phyloP scores from a whole-genome alignment of 768 basidiomycete genomes.

The Naganishia vaughanmartiniae region DNA sequence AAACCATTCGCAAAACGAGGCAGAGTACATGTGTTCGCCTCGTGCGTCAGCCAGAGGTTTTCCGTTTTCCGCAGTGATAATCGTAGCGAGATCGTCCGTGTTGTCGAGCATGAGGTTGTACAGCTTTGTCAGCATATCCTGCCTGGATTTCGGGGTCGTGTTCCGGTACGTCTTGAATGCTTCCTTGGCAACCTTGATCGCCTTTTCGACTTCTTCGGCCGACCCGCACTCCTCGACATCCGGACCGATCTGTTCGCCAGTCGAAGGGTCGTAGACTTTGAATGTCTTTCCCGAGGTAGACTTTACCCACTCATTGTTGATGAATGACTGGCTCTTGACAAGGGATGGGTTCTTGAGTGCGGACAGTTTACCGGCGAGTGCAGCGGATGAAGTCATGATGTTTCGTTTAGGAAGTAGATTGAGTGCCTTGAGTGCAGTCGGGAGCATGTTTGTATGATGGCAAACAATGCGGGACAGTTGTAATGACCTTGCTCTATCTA shows the following conservation, averaged over 20 bases:
- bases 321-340: slow-evolving; percentile 23
- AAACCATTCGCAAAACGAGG: slow-evolving; percentile 51
- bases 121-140: slow-evolving; percentile 78
- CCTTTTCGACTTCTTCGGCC: slow-evolving; percentile 73
- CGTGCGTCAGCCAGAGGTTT: slow-evolving; percentile 82
- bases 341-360: slow-evolving; percentile 31
- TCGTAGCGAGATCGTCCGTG: slow-evolving; percentile 77
- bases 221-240: slow-evolving; percentile 81
- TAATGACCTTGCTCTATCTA: background rate
- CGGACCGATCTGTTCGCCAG: slow-evolving; percentile 69
- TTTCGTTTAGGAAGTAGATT: background rate
- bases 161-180: slow-evolving; percentile 83
- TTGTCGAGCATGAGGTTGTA: slow-evolving; percentile 75
- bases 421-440: slow-evolving; percentile 6
- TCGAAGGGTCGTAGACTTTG: slow-evolving; percentile 65
- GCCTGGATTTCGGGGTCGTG: slow-evolving; percentile 83
- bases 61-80: slow-evolving; percentile 94
- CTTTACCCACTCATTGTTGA: slow-evolving; percentile 32
- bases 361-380: slow-evolving; percentile 9
- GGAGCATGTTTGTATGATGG: slow-evolving; percentile 3
- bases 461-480: background rate
- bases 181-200: slow-evolving; percentile 73
- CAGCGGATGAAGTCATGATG: slow-evolving; percentile 14
- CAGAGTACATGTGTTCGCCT: slow-evolving; percentile 73
- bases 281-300: slow-evolving; percentile 29